These are phyloP conservation scores for Exutisphaerella laricina DNA, from an alignment of 2,329 filamentous ascomycete genomes.

Conservation along the genomic window DNA sequence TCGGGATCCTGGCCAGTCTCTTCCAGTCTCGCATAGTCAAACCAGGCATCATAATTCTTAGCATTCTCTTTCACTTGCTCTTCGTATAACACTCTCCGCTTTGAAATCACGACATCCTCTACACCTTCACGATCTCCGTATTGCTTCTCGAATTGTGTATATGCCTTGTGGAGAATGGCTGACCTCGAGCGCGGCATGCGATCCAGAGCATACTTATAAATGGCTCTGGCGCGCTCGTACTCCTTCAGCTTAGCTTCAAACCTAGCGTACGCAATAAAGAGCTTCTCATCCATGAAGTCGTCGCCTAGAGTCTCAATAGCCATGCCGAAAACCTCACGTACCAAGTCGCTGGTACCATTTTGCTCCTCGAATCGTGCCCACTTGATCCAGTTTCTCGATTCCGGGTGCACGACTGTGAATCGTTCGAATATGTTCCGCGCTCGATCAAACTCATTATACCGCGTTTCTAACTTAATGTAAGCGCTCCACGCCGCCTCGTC, in stretches of 20 bases:
- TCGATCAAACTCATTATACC: conserved; percentile 85
- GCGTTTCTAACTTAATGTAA: conserved; percentile 95
- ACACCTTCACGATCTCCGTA: conserved; percentile 91
- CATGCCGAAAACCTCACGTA: conserved; percentile 83
- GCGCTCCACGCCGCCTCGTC: conserved; percentile 93
- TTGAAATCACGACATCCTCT: conserved; percentile 92
- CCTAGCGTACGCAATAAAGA: conserved; percentile 92
- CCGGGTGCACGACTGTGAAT: conserved; percentile 88
- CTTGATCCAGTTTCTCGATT: conserved; percentile 96
- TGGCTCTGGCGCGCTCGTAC: conserved; percentile 85
- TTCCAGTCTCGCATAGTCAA: conserved; percentile 88
- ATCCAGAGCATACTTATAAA: conserved; percentile 95
- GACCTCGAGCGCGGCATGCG: conserved; percentile 84
- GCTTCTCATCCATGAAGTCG: conserved; percentile 90
- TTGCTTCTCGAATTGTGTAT: conserved; percentile 97
- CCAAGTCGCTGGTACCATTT: conserved; percentile 82
- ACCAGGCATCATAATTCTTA: conserved; percentile 96
- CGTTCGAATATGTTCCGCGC: conserved; percentile 85
- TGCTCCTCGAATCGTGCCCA: conserved; percentile 98
- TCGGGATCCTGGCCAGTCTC: conserved; percentile 78
- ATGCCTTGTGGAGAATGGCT: conserved; percentile 79
- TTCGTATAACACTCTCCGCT: conserved; percentile 88
- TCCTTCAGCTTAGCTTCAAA: conserved; percentile 95
- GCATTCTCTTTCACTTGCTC: conserved; percentile 89
- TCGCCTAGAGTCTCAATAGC: conserved; percentile 88